Percentiles rank a stretch among this genome's conserved stretches.
Evolutionary conservation across 306 rosid species (phyloP).

Genomic region (Boehmeria nivea): DNA sequence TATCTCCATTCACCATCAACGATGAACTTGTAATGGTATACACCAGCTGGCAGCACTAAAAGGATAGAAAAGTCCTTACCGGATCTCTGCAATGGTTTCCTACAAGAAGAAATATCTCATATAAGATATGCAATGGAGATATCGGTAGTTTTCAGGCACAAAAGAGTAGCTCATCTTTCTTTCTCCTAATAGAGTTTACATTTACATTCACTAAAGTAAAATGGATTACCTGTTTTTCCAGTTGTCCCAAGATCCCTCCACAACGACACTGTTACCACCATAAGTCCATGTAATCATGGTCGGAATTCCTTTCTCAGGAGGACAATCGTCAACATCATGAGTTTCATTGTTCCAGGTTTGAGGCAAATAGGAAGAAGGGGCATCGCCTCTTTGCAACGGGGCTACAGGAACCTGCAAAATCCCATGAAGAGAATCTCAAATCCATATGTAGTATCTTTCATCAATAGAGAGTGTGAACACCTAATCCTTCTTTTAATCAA

Average conservation of each 20-base stretch:
- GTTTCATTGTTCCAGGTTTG: constrained; percentile 50
- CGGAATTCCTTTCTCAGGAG: constrained; percentile 66
- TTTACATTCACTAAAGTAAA: constrained; percentile 10
- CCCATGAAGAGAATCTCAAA: constrained; percentile 25
- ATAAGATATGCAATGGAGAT: constrained; percentile 6
- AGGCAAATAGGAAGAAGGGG: too few species aligned
- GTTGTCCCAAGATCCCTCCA: constrained; percentile 96
- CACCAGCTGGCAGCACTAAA: constrained; percentile 70
- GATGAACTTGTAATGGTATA: constrained; percentile 73
- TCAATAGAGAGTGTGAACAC: too few species aligned
- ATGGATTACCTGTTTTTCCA: constrained; percentile 68
- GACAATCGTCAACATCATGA: constrained; percentile 41
- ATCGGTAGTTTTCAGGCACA: neutral
- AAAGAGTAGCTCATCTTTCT: constrained; percentile 10
- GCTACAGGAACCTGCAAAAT: constrained; percentile 74
- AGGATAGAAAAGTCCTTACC: constrained; percentile 76
- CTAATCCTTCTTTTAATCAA: too few species aligned
- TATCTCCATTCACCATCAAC: constrained; percentile 82
- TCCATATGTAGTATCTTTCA: neutral
- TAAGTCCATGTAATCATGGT: constrained; percentile 72
- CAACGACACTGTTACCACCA: constrained; percentile 68
- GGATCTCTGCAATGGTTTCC: constrained; percentile 69
- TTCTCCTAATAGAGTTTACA: neutral
- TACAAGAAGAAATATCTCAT: constrained; percentile 40
- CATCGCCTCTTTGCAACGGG: constrained; percentile 62